Evolutionary conservation across 805 yeast species (phyloP).

Genomic region (Sugiyamaella marilandica): DNA sequence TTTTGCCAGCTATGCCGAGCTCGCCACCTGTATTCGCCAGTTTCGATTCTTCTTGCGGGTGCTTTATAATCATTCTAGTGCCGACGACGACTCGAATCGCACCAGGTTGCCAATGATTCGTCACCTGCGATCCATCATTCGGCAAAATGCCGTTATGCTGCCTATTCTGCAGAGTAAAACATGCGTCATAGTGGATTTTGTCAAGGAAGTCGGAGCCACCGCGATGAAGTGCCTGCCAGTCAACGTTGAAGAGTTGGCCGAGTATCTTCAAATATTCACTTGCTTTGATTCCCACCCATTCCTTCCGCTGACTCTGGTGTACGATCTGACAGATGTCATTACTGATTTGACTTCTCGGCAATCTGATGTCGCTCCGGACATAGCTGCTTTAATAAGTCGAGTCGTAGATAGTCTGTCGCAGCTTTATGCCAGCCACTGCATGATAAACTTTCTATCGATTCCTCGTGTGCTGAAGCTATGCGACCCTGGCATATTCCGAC

Average conservation of each 20-base stretch:
- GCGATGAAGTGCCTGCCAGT: not conserved
- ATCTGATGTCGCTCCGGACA: not conserved
- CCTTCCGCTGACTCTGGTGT: not conserved
- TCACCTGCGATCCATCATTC: not conserved
- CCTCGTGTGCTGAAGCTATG: not conserved
- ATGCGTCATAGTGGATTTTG: not conserved
- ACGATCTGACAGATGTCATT: not conserved
- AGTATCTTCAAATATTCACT: not conserved
- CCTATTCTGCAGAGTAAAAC: not conserved
- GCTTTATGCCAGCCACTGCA: not conserved
- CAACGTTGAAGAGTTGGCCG: not conserved
- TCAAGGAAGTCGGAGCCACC: not conserved
- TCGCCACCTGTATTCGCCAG: not conserved
- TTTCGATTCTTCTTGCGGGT: not conserved
- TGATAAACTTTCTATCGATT: constrained; percentile 1
- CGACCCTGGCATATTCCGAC: not conserved
- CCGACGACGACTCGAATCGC: not conserved
- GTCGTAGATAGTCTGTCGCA: not conserved
- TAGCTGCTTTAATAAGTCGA: not conserved
- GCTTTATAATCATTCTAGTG: not conserved
- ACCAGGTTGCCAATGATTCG: not conserved
- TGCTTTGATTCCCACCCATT: not conserved
- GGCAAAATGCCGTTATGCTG: not conserved
- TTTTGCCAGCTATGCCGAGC: not conserved
- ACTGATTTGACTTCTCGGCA: not conserved